Evolutionary conservation across 805 yeast genomes (phyloP).

Genomic region (Yarrowia sp.): DNA sequence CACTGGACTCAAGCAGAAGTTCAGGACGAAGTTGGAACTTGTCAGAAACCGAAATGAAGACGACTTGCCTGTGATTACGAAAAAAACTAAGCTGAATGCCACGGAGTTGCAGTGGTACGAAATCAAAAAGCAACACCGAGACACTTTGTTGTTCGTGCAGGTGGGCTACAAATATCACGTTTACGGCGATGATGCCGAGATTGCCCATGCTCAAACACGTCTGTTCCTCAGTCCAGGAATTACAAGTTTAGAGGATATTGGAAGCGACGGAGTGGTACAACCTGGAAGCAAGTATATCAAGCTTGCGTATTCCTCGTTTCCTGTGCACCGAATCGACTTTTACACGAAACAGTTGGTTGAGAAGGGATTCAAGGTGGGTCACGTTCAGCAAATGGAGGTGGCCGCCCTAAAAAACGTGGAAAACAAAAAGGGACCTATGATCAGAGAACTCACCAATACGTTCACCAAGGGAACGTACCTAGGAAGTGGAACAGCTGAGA

Average conservation of each 20-base stretch:
- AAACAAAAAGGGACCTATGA: slow-evolving; percentile 58
- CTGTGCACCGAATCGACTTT: slow-evolving; percentile 67
- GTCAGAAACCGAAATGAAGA: neutral
- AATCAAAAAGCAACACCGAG: slow-evolving; percentile 56
- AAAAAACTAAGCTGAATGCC: slow-evolving; percentile 54
- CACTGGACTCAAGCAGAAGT: neutral
- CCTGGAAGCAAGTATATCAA: slow-evolving; percentile 50
- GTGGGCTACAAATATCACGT: slow-evolving; percentile 91
- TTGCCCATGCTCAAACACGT: slow-evolving; percentile 53
- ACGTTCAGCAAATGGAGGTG: slow-evolving; percentile 81
- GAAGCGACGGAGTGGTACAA: slow-evolving; percentile 30
- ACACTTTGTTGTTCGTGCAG: slow-evolving; percentile 74
- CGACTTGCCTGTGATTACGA: neutral
- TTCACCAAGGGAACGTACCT: slow-evolving; percentile 83
- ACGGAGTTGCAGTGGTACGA: slow-evolving; percentile 73
- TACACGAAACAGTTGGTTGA: slow-evolving; percentile 71
- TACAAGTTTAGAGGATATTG: slow-evolving; percentile 48
- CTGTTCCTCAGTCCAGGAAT: slow-evolving; percentile 74
- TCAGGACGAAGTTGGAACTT: neutral
- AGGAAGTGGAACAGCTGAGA: slow-evolving; percentile 47
- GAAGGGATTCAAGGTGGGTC: slow-evolving; percentile 76
- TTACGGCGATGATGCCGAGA: slow-evolving; percentile 77
- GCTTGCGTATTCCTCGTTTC: slow-evolving; percentile 83
- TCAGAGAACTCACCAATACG: slow-evolving; percentile 62
- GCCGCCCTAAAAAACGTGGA: slow-evolving; percentile 64